Conservation (phyloP, 306 rosid genomes). For the Ormosia emarginata region DNA sequence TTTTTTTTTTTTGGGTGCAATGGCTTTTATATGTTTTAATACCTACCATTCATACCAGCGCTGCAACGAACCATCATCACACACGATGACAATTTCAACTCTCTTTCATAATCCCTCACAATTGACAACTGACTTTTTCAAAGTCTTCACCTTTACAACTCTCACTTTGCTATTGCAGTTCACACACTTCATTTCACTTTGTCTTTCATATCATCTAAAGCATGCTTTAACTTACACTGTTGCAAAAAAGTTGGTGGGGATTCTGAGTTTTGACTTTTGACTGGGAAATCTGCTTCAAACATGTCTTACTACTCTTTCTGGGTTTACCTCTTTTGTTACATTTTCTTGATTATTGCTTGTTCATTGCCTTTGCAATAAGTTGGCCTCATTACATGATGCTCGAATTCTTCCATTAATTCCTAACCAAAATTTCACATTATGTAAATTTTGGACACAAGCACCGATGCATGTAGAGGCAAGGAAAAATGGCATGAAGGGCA, state of each 20-base stretch:
- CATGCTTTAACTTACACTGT: neutral
- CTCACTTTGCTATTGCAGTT: too few relatives aligned
- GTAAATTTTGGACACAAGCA: neutral
- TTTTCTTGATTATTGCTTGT: neutral
- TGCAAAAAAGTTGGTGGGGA: neutral
- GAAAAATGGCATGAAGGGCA: neutral
- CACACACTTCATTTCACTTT: too few relatives aligned
- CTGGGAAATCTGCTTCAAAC: neutral
- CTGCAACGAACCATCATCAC: too few relatives aligned
- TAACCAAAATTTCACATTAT: neutral
- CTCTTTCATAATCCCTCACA: too few relatives aligned
- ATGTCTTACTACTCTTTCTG: conserved; percentile 12
- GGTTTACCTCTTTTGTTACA: neutral
- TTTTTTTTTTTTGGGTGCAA: too few relatives aligned
- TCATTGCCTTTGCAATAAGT: neutral
- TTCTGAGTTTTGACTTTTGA: neutral
- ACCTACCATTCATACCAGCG: too few relatives aligned
- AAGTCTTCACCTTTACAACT: too few relatives aligned
- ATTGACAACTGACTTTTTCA: too few relatives aligned
- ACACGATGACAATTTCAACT: too few relatives aligned
- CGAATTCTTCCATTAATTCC: neutral
- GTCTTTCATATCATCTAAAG: neutral
- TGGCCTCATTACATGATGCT: neutral
- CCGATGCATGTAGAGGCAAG: neutral
- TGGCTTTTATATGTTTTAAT: too few relatives aligned